Base-by-base conservation (phyloP, 177 flowering plant genomes). In the Telopea speciosissima region DNA sequence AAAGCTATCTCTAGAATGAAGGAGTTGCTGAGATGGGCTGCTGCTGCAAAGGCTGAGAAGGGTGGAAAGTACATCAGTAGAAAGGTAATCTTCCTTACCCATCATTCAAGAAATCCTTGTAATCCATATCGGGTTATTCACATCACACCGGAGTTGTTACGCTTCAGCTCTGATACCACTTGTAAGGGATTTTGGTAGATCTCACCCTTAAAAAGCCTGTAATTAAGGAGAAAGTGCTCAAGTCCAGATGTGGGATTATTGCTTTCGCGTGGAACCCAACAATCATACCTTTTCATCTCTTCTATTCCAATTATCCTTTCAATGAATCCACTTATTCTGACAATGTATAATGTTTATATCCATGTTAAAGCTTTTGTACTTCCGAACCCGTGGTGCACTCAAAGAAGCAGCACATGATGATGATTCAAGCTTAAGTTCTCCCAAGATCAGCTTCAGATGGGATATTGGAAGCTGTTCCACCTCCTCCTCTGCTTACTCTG, bases 381-480 rank as follows among this genome's bases (percentile, higher is more conserved):
- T 90, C 22, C 63, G 88, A 14, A 82, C 81, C 67, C 77, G 83
- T 64, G 79, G 79, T 44, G 73, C 72, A 0, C 58, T 80, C 22
- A 89, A 83, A 75, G 77, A 79, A 24, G 67, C 79, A 11, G 64
- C 76, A 13, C 85, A 79, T 52, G 84, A 86, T 45, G 92, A 89
- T 61, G 81, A 87, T 24, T 71, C 73, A 10, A 88, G 79, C 79
- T 67, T 65, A 65, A 90, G 83, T n/a, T 89, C 98, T 25, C 90
- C 97, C 0, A 90, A 93, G 82, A 88, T 89, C 65, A 91, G 97
- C 68, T 85, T 93, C 75, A 83, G 86, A 79, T 90, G 91, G 96
- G 98, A 93, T 36, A 80, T 86, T 49, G 93, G 87, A 58, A 87
- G 90, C 77, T 87, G 87, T 79, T 85, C 91, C 49, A 81, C 89